phyloP scores from a whole-genome alignment of 192 early-diverging fungal species.

The Coemansia pectinata region DNA sequence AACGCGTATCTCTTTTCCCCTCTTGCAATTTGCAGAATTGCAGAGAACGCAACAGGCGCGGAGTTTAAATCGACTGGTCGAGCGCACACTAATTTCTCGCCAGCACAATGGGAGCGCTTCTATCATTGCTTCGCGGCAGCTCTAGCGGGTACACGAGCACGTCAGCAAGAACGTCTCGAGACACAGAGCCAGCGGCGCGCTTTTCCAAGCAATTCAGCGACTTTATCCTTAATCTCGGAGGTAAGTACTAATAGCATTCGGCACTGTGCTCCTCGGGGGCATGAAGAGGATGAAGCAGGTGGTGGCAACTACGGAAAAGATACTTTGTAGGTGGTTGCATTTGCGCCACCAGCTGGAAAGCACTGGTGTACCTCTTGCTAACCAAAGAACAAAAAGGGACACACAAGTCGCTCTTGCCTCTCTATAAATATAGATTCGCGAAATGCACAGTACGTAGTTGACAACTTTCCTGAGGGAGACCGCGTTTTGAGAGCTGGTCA shows the following conservation, averaged over 20 bases:
- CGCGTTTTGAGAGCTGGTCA: constrained; percentile 21
- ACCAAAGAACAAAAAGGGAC: background rate
- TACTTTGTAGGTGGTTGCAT: no score
- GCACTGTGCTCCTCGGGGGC: background rate
- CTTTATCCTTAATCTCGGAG: constrained; percentile 53
- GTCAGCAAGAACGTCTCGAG: constrained; percentile 15
- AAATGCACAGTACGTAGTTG: constrained; percentile 32
- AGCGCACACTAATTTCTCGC: background rate
- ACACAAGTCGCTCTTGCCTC: background rate
- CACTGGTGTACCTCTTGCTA: background rate
- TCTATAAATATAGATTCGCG: constrained; percentile 20
- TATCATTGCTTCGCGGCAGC: constrained; percentile 47
- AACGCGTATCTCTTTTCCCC: background rate
- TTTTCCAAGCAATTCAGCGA: constrained; percentile 53
- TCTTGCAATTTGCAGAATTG: background rate
- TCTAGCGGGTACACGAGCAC: constrained; percentile 15
- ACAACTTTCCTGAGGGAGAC: constrained; percentile 34
- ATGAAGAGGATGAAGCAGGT: background rate
- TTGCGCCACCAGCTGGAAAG: background rate
- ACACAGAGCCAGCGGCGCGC: constrained; percentile 33
- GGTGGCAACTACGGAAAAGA: background rate
- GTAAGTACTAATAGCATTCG: constrained; percentile 10
- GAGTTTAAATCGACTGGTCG: constrained; percentile 17
- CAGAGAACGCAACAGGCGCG: constrained; percentile 10
- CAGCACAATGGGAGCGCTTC: constrained; percentile 39